phyloP scores from a whole-genome alignment of 2,329 filamentous ascomycete species.

The Didymellaceae sp. region DNA sequence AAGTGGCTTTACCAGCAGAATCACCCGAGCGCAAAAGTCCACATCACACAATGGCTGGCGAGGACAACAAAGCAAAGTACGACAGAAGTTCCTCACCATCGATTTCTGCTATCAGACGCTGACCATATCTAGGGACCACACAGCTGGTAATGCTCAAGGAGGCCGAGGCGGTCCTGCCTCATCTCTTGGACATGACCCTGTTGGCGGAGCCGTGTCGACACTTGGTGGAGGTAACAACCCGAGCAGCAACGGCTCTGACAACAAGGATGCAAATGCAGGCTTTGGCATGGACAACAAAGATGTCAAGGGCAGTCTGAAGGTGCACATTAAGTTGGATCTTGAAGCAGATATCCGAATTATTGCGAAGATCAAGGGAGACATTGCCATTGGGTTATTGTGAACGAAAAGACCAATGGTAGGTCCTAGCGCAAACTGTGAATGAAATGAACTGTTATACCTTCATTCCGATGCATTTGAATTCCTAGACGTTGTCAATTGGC shows the following conservation, averaged over 20 bases:
- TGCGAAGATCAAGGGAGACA: conserved; percentile 30
- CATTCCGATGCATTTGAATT: no score
- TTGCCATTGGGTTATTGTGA: conserved; percentile 32
- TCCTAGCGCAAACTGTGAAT: no score
- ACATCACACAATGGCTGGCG: conserved; percentile 12
- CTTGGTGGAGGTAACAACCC: neutral
- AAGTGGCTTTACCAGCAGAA: conserved; percentile 8
- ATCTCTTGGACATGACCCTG: conserved; percentile 12
- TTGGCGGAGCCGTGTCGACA: conserved; percentile 15
- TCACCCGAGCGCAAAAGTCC: neutral
- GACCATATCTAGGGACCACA: neutral
- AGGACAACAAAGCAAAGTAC: conserved; percentile 8
- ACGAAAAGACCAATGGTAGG: neutral
- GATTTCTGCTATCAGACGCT: neutral
- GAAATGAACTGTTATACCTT: neutral
- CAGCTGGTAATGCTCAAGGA: conserved; percentile 11
- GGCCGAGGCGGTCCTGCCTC: conserved; percentile 8
- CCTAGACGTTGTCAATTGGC: no score
- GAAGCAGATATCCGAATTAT: conserved; percentile 32
- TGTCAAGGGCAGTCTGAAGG: conserved; percentile 33
- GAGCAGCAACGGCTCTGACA: conserved; percentile 4
- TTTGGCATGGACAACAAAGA: conserved; percentile 33
- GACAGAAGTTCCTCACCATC: no score
- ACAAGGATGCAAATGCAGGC: conserved; percentile 15
- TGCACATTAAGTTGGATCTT: conserved; percentile 32